Evolutionary conservation across 2,329 filamentous ascomycete species (phyloP), one percentile per base, ranked within the genome.

Genomic region (Alternaria sp.): DNA sequence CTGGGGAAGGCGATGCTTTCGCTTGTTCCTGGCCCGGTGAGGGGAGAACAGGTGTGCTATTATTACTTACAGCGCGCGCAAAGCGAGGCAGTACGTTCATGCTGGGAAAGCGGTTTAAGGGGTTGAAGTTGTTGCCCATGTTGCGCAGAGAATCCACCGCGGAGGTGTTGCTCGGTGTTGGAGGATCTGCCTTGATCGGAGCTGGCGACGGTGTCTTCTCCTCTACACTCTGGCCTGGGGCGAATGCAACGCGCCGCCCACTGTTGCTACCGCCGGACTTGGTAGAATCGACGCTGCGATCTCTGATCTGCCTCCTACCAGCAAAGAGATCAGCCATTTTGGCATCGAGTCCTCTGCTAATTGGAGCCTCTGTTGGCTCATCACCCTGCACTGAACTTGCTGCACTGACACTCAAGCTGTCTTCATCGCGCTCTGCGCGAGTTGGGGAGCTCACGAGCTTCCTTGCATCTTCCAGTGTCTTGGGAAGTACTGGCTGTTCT

Each of bases 381-480:
- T 79, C 77, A n/a, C 72, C 76, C 21, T 85, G 77, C 8, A 85
- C 74, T 2, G 86, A 86, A 68, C 84, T 87, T 44, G 85, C 82
- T 41, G 86, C 89, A 71, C 82, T 84, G 5, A 81, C 71, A 33
- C 80, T 79, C 28, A 77, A 79, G 61, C 76, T 85, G 41, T 90
- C 88, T 3, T 89, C 87, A 21, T 80, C 78, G 15, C 77, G 78
- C 33, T 78, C 76, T 0, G 62, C 53, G 9, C 82, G 86, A 14
- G 88, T 84, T 37, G 91, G 89, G 1, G 91, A 92, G 73, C 89
- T 92, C 66, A 99, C 92, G 11, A 99, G 87, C 77, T 94, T 95
- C 50, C 94, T 87, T 15, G 95, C 96, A 74, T 99, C 96, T 71
- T 97, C 96, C 0, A 99, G 84, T 2, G 96, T 99, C 73, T 93